Evolutionary conservation across 1,139 yeast genomes (phyloP), one percentile per base, ranked within the genome.

Genomic region (Diutina siamensis): DNA sequence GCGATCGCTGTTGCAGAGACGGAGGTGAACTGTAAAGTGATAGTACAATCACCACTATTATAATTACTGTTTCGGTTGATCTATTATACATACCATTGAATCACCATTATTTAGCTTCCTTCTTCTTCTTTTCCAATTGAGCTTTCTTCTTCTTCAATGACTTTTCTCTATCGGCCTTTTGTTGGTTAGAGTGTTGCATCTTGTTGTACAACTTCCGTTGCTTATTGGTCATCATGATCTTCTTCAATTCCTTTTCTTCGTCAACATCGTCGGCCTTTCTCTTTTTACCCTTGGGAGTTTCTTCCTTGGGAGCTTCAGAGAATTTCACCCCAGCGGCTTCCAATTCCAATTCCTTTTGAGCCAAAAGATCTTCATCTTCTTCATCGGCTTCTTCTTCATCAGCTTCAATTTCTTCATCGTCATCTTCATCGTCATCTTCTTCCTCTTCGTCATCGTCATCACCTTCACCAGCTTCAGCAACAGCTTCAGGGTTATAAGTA

Each of bases 191-290:
- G 61, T 87, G 82, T 71, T 87, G 94, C 94, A 92, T 86, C 81
- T 86, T 86, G 71, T 84, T 83, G 73, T 92, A 92, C 55, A 89
- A 74, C 67, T 86, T 87, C 73, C 89, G 84, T 69, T 92, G 95
- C 66, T 89, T 92, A 71, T 88, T 89, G 55, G 94, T 77, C 97
- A 92, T 89, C 98, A 92, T 92, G 61, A 88, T 87, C 77, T 80
- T 83, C 69, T 83, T 84, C 66, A 87, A 74, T 55, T 86, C 94
- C 67, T 84, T 83, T 59, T 83, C 94, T 66, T 84, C 95, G 49
- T 80, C 83, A 52, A 75, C 87, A 27, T 51, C 53, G 34, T 61
- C 31, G 2, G 28, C 44, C 60, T 66, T 64, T 54, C 65, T 62
- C 35, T 62, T 53, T 55, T 65, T 51, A 54, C 62, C 68, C 53